Base-by-base conservation (phyloP, 495 filamentous ascomycete genomes). In the Pseudoneurospora amorphoporcata region DNA sequence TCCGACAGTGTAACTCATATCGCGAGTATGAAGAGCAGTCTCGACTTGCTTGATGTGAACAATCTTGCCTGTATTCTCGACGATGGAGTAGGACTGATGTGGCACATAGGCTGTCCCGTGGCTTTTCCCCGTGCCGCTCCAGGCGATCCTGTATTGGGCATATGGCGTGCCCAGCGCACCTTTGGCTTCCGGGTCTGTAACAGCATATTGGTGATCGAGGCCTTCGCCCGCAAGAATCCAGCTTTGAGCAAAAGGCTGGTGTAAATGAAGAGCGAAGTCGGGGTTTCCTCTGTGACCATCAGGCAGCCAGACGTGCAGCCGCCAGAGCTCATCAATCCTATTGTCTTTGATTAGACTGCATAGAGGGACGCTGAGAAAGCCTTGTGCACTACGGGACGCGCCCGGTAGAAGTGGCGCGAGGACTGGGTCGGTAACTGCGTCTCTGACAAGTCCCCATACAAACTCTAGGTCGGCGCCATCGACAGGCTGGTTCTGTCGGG, bases 161-260 rank as follows among this genome's bases (percentile, higher is more conserved):
- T 75, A 75, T n/a, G 75, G 73, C 3, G 73, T 72, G 39, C 39
- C 19, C 53, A 61, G 23, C 53, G 23, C 53, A 32, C 53, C 23
- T 16, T 61, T 61, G 53, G 53, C 53, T n/a, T 39, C 38, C 5
- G 32, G n/a, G 16, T 70, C 40, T 71, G n/a, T 39, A 40, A 68
- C 53, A 2, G 10, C 16, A 65, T 72, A 77, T 19, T 43, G 35
- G 29, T 74, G 45, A 37, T 77, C 77, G 40, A 12, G 70, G 16
- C 76, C 77, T 39, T 76, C 70, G 12, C 77, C 77, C n/a, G 76
- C 76, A 12, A 79, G 42, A 10, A 79, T 71, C 77, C 77, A 79
- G 35, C 77, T 79, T 41, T 77, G 77, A 0, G 69, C 74, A 35
- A 72, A 73, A 12, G 70, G 45, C 39, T 79, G 77, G 61, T 79